Percentiles rank a stretch among this genome's conserved stretches.
Conservation (phyloP, 306 rosid species). For the Quillaja saponaria region DNA sequence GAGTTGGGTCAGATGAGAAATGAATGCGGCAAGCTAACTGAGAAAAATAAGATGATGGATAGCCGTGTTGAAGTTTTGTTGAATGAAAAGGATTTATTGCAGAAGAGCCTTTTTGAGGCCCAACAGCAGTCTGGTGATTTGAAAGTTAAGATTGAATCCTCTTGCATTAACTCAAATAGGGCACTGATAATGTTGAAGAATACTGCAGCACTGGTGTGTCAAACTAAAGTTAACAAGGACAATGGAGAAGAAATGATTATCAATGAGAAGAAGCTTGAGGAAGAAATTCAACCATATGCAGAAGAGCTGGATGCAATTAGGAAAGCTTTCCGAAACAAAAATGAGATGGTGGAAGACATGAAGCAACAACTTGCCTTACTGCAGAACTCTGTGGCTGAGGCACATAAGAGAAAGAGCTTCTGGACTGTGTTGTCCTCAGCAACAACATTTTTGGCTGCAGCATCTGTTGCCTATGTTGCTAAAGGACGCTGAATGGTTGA, state of each 20-base stretch:
- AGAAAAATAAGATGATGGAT: slow-evolving; percentile 38
- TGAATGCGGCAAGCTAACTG: slow-evolving; percentile 32
- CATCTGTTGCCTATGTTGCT: slow-evolving; percentile 59
- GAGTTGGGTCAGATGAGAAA: slow-evolving; percentile 38
- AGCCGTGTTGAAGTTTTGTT: slow-evolving; percentile 32
- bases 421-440: slow-evolving; percentile 70
- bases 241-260: slow-evolving; percentile 38
- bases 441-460: slow-evolving; percentile 65
- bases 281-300: slow-evolving; percentile 42
- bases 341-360: slow-evolving; percentile 58
- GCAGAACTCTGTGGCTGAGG: slow-evolving; percentile 39
- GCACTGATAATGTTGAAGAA: slow-evolving; percentile 60
- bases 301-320: slow-evolving; percentile 66
- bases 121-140: slow-evolving; percentile 34
- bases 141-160: slow-evolving; percentile 46
- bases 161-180: slow-evolving; percentile 33
- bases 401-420: slow-evolving; percentile 54
- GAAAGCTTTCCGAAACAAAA: slow-evolving; percentile 60
- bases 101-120: slow-evolving; percentile 38
- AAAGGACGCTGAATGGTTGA: slow-evolving; percentile 55
- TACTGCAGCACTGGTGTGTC: slow-evolving; percentile 46
- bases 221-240: slow-evolving; percentile 8
- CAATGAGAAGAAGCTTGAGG: slow-evolving; percentile 41
- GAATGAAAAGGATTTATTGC: slow-evolving; percentile 47
- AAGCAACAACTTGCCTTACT: slow-evolving; percentile 42